Base-by-base conservation (phyloP, 192 early-diverging fungal species). In the Helicostylum pulchrum region DNA sequence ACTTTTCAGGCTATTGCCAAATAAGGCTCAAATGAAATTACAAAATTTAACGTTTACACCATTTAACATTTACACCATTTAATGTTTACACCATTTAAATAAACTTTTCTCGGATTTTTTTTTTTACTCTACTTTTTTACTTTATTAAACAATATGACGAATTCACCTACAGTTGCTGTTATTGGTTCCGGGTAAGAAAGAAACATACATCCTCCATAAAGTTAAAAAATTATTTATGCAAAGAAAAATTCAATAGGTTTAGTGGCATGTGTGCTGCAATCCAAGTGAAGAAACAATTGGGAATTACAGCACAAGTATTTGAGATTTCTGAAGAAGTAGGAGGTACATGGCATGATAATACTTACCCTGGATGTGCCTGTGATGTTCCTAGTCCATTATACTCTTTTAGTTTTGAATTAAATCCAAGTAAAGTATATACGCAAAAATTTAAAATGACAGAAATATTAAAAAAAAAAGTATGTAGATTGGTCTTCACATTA, bases 241-340 rank as follows among this genome's bases (percentile, higher is more conserved):
- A 44, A 4, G 14, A 58, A 2, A 14, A 21, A 59, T 21, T 53
- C n/a, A n/a, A n/a, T n/a, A 76, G 78, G 17, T 72, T 80, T 60
- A 75, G 70, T 31, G 83, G 83, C 1, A 60, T 85, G 14, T 78
- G 77, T 62, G 79, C 83, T 21, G 80, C 77, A 4, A 75, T 82
- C 17, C 72, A 77, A 9, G 62, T 85, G 5, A 61, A 75, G 59
- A 68, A 82, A 30, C 60, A 80, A 36, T 65, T 85, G 51, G 75
- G 72, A 11, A 53, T 79, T 23, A 65, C 62, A 7, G 67, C 74
- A 7, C 67, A 64, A 14, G 65, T 85, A 36, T 80, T 75, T 52
- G 83, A 85, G 55, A 67, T 67, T 21, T 61, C 67, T 43, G 58
- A 63, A 5, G 78, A 78, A 15, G 69, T 85, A 9, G 83, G 83